Conservation (phyloP, 2,329 filamentous ascomycete genomes). For the Aureobasidium pullulans region DNA sequence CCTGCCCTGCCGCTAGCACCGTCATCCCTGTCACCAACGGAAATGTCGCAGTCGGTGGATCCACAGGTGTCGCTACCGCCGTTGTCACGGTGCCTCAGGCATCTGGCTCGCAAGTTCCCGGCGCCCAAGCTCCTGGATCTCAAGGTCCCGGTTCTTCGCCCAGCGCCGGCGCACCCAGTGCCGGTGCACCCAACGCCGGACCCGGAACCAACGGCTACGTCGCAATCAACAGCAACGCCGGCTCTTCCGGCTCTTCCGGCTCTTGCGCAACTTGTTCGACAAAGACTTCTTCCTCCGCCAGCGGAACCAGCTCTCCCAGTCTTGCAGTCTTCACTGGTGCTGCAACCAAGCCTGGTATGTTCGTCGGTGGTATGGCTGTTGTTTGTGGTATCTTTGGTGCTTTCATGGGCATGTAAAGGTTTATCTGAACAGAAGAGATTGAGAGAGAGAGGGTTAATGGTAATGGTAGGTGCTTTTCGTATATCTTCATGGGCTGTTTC, state of each 20-base stretch:
- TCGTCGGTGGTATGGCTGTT: too few species aligned
- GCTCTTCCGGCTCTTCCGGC: not conserved
- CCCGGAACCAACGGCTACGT: not conserved
- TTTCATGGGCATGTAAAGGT: too few species aligned
- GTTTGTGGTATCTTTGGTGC: too few species aligned
- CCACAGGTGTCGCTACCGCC: not conserved
- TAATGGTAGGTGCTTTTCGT: too few species aligned
- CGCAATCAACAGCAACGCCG: not conserved
- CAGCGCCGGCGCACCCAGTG: not conserved
- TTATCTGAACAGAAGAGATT: too few species aligned
- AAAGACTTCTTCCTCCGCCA: not conserved
- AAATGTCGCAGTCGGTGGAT: not conserved
- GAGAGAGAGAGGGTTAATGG: too few species aligned
- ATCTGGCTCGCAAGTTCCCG: not conserved
- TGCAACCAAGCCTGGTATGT: too few species aligned
- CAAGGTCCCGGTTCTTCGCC: not conserved
- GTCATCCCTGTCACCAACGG: not conserved
- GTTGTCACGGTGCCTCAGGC: not conserved
- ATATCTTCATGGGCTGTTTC: too few species aligned
- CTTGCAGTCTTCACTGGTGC: too few species aligned
- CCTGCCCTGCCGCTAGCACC: constrained; percentile 4
- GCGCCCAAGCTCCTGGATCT: not conserved
- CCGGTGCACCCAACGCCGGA: not conserved
- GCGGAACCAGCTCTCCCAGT: not conserved
- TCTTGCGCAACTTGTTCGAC: not conserved